Evolutionary conservation across 164 flowering plant genomes (phyloP).

Genomic region (Vitis rupestris): DNA sequence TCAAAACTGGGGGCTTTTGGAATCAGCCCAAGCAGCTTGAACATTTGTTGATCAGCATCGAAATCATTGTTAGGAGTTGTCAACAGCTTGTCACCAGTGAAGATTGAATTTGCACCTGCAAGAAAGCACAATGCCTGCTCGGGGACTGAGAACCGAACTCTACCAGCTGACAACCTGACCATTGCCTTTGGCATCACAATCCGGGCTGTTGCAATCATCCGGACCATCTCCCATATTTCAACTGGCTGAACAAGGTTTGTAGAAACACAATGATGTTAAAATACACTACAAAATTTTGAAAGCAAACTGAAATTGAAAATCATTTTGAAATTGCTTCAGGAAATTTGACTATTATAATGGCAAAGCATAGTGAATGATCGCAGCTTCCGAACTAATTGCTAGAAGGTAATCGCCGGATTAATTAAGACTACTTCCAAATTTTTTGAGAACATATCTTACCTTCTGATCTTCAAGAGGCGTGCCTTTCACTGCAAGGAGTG

Average conservation of each 20-base stretch:
- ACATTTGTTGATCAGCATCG: conserved; percentile 91
- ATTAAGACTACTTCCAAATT: no score
- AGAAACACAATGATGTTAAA: not conserved
- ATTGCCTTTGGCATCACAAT: conserved; percentile 97
- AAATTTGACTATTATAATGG: no score
- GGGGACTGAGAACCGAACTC: conserved; percentile 86
- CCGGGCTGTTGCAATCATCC: conserved; percentile 95
- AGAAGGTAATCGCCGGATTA: no score
- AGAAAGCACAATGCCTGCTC: conserved; percentile 97
- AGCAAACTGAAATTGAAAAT: no score
- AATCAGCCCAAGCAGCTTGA: conserved; percentile 79
- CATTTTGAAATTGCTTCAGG: no score
- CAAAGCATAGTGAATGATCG: not conserved
- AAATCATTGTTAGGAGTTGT: conserved; percentile 94
- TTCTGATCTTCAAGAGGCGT: conserved; percentile 98
- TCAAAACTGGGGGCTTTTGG: conserved; percentile 83
- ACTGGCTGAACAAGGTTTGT: conserved; percentile 65
- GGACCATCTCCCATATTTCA: conserved; percentile 98
- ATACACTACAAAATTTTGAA: no score
- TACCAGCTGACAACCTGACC: conserved; percentile 95
- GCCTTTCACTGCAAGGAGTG: conserved; percentile 90
- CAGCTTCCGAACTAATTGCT: no score
- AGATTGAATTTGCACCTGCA: conserved; percentile 97
- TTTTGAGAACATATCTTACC: conserved; percentile 33
- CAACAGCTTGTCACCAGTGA: conserved; percentile 92